These are phyloP conservation scores for Microbotryum intermedium DNA, from an alignment of 1,284 basidiomycete genomes.

Conservation along the genomic window DNA sequence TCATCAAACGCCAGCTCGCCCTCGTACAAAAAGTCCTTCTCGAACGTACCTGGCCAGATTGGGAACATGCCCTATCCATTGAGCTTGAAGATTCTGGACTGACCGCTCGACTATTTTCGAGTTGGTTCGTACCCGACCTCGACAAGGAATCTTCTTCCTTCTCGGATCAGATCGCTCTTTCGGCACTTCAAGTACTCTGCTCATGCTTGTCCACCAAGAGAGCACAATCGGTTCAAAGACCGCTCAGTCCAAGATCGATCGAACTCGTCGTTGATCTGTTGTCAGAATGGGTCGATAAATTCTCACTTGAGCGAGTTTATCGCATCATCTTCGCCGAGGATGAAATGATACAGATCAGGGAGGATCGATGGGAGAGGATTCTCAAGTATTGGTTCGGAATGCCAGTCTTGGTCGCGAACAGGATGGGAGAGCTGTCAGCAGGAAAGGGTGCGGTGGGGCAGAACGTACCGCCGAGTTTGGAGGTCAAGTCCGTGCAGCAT, in stretches of 20 bases:
- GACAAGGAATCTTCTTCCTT: constrained; percentile 10
- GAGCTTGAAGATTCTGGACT: constrained; percentile 44
- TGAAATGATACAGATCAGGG: constrained; percentile 35
- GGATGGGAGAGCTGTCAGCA: constrained; percentile 39
- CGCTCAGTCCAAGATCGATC: constrained; percentile 26
- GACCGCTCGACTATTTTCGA: constrained; percentile 50
- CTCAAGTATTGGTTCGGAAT: constrained; percentile 54
- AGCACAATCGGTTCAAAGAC: constrained; percentile 42
- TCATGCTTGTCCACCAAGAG: constrained; percentile 40
- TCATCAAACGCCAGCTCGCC: constrained; percentile 36
- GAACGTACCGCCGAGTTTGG: constrained; percentile 41
- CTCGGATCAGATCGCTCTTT: constrained; percentile 6
- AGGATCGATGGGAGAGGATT: constrained; percentile 55
- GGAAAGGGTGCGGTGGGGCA: constrained; percentile 5
- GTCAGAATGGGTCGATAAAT: constrained; percentile 48
- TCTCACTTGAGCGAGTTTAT: constrained; percentile 53
- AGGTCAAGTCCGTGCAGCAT: background rate
- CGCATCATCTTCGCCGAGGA: constrained; percentile 44
- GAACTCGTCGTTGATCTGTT: constrained; percentile 44
- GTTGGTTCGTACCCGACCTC: constrained; percentile 25
- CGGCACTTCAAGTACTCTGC: constrained; percentile 18
- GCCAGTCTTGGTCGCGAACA: constrained; percentile 61
- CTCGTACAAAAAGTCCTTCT: constrained; percentile 56
- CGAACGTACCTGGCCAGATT: constrained; percentile 57
- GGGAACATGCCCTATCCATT: constrained; percentile 49